Percentiles rank a stretch among this genome's conserved stretches.
Conservation (phyloP, 257 asterid species). For the Nicotiana tomentosiformis region DNA sequence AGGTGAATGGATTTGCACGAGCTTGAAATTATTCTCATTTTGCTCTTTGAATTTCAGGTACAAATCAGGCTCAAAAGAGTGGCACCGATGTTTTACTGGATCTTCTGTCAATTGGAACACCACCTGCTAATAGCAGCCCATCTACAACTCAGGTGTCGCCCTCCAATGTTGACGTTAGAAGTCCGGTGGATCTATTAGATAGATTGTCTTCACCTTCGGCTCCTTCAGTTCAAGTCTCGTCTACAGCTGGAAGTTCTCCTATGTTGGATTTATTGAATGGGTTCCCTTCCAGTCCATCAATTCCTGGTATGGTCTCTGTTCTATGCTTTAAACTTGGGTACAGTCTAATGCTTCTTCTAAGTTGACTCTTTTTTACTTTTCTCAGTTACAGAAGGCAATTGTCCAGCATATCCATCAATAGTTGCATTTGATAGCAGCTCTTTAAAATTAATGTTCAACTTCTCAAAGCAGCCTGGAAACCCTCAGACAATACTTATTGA, state of each 20-base stretch:
- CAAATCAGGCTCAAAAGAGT: constrained; percentile 47
- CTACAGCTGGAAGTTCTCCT: constrained; percentile 55
- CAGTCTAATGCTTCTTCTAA: constrained; percentile 10
- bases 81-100: constrained; percentile 72
- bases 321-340: constrained; percentile 8
- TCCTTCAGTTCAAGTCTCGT: constrained; percentile 34
- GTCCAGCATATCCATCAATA: constrained; percentile 61
- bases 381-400: constrained; percentile 56
- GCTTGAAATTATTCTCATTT: neutral
- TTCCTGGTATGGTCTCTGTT: constrained; percentile 43
- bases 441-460: constrained; percentile 58
- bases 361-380: constrained; percentile 8
- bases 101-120: constrained; percentile 83
- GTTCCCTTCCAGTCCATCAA: constrained; percentile 50
- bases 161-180: constrained; percentile 43
- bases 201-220: constrained; percentile 50
- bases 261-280: constrained; percentile 84
- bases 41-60: constrained; percentile 37
- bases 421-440: constrained; percentile 85
- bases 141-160: constrained; percentile 46
- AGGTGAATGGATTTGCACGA: neutral
- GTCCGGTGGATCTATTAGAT: constrained; percentile 43
- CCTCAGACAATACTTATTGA: constrained; percentile 66
- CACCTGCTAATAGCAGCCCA: constrained; percentile 52
- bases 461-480: constrained; percentile 73